A percentile compares a stretch with the other conserved stretches of the same genome.
Evolutionary conservation across 2,329 filamentous ascomycete species (phyloP).

Genomic region (Fusarium haematococcum): DNA sequence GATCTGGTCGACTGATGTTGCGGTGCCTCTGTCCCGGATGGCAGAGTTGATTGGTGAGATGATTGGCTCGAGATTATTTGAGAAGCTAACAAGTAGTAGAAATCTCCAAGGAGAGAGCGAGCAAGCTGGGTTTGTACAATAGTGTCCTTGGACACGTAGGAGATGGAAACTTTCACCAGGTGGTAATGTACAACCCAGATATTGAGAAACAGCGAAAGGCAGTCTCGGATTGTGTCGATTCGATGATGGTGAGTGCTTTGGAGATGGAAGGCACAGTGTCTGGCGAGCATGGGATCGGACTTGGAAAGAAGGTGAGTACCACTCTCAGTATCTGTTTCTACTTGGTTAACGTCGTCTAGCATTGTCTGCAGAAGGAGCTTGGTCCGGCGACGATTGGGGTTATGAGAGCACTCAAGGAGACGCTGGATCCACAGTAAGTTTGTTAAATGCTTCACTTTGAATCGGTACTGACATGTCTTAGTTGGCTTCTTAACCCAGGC

Average conservation of each 20-base stretch:
- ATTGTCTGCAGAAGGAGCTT: constrained; percentile 71
- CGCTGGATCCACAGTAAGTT: constrained; percentile 67
- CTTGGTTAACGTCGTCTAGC: constrained; percentile 25
- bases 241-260: constrained; percentile 77
- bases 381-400: constrained; percentile 72
- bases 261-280: constrained; percentile 79
- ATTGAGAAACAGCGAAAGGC: constrained; percentile 66
- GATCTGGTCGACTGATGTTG: constrained; percentile 86
- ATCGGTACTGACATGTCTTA: constrained; percentile 5
- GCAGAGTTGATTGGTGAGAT: constrained; percentile 72
- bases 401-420: constrained; percentile 74
- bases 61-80: accelerated
- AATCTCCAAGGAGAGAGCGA: constrained; percentile 74
- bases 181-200: constrained; percentile 56
- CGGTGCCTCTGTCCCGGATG: constrained; percentile 78
- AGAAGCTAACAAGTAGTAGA: constrained; percentile 51
- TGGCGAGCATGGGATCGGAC: constrained; percentile 77
- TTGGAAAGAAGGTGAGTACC: constrained; percentile 74
- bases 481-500: constrained; percentile 77
- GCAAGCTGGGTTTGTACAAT: constrained; percentile 70
- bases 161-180: constrained; percentile 79
- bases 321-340: background rate
- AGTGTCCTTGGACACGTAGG: constrained; percentile 80
- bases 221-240: constrained; percentile 70
- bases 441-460: background rate